phyloP scores from a whole-genome alignment of 176 grass and related monocot species.

The Juncus inflexus region DNA sequence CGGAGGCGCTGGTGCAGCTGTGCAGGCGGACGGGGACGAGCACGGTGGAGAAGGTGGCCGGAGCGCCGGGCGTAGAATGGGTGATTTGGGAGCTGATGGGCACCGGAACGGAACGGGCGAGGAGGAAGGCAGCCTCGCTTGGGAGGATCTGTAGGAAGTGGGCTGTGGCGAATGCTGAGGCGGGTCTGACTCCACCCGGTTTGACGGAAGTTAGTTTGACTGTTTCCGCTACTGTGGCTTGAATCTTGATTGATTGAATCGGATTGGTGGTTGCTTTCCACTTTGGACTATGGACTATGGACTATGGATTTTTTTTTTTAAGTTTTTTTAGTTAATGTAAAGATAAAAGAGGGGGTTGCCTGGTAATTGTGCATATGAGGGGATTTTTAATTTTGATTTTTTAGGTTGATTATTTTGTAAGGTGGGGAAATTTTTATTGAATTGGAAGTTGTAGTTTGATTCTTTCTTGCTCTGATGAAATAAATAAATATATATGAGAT shows the following conservation, averaged over 20 bases:
- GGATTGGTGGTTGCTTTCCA: no score
- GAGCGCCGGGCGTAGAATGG: slow-evolving; percentile 79
- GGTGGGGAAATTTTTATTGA: slow-evolving; percentile 13
- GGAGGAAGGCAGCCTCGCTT: slow-evolving; percentile 82
- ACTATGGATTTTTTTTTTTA: not conserved
- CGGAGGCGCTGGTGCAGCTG: slow-evolving; percentile 67
- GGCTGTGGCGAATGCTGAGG: slow-evolving; percentile 35
- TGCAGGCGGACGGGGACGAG: slow-evolving; percentile 54
- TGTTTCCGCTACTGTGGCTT: slow-evolving; percentile 48
- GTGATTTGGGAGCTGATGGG: slow-evolving; percentile 98
- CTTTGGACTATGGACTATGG: slow-evolving; percentile 9
- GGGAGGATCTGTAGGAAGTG: slow-evolving; percentile 82
- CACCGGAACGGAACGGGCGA: slow-evolving; percentile 67
- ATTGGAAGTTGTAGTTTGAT: slow-evolving; percentile 9
- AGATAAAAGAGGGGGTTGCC: slow-evolving; percentile 4
- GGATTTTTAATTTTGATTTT: slow-evolving; percentile 1
- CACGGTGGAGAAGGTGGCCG: slow-evolving; percentile 56
- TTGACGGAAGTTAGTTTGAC: slow-evolving; percentile 46
- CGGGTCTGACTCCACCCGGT: slow-evolving; percentile 29
- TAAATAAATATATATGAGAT: no score
- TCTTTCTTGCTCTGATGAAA: slow-evolving; percentile 2
- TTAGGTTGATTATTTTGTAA: slow-evolving; percentile 4
- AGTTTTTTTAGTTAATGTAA: slow-evolving; percentile 21
- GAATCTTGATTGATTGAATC: slow-evolving; percentile 16
- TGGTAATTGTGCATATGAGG: slow-evolving; percentile 25